phyloP scores from a whole-genome alignment of 176 grass and related monocot genomes.

The Panicum miliaceum region DNA sequence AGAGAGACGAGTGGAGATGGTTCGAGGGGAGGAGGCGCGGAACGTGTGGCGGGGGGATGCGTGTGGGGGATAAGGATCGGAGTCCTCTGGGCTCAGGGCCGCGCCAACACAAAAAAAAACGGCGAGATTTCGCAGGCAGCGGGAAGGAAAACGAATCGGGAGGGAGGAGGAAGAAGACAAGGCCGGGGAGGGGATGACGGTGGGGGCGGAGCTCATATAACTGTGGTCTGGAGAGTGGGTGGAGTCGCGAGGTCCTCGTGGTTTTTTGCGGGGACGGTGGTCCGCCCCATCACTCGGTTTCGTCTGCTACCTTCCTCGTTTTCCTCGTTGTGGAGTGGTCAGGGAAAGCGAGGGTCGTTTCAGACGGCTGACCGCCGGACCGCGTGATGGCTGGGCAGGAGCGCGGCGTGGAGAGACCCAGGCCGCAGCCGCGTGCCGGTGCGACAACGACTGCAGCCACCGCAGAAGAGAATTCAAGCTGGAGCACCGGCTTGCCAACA shows the following conservation, averaged over 20 bases:
- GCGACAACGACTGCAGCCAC: no score
- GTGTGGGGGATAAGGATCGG: constrained; percentile 34
- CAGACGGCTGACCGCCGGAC: neutral
- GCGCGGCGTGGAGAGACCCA: neutral
- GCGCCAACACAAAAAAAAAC: neutral
- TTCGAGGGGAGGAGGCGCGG: constrained; percentile 1
- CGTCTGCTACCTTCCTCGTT: neutral
- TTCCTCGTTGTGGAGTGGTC: neutral
- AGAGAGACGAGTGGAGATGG: neutral
- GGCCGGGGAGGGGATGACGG: neutral
- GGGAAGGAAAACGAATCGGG: neutral
- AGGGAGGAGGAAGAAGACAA: neutral
- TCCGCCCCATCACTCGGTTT: neutral
- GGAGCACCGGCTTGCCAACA: no score
- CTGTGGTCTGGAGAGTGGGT: neutral
- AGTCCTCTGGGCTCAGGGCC: neutral
- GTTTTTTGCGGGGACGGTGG: neutral
- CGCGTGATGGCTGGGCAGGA: neutral
- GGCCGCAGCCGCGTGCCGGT: neutral
- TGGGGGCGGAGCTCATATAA: no score
- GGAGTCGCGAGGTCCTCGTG: neutral
- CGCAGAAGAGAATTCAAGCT: no score
- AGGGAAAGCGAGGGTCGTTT: neutral
- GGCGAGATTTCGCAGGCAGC: neutral
- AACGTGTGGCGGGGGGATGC: constrained; percentile 39